Evolutionary conservation across 192 early-diverging fungal species (phyloP).

Genomic region (Obelidium mucronatum): DNA sequence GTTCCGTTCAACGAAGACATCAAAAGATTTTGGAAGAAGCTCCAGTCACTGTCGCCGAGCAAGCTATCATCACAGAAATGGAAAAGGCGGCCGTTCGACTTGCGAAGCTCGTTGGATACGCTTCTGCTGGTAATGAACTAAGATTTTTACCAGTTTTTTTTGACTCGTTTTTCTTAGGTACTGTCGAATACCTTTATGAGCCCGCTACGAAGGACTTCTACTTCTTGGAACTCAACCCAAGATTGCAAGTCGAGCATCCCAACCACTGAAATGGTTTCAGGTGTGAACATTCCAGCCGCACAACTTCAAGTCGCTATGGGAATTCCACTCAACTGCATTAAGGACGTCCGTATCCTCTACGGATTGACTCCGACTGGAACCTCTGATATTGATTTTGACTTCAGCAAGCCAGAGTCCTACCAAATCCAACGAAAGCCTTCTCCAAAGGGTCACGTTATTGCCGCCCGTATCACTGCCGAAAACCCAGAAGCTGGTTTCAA

Average conservation of each 20-base stretch:
- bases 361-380: conserved; percentile 87
- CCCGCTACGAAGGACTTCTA: conserved; percentile 86
- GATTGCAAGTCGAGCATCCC: conserved; percentile 99
- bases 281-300: conserved; percentile 96
- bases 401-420: conserved; percentile 73
- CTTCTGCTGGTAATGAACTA: conserved; percentile 73
- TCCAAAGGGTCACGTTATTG: conserved; percentile 97
- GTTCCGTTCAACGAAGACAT: conserved; percentile 96
- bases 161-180: conserved; percentile 46
- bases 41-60: conserved; percentile 81
- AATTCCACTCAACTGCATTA: conserved; percentile 93
- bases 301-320: conserved; percentile 99
- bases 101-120: conserved; percentile 93
- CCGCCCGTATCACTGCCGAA: conserved; percentile 97
- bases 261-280: conserved; percentile 70
- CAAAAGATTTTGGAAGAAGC: conserved; percentile 99
- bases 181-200: conserved; percentile 96
- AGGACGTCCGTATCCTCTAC: conserved; percentile 95
- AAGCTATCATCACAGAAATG: conserved; percentile 79
- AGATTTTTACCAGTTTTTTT: background rate
- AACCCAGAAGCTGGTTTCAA: conserved; percentile 99
- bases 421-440: conserved; percentile 90
- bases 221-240: conserved; percentile 97
- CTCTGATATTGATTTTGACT: conserved; percentile 94
- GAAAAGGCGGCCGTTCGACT: conserved; percentile 96